Percentiles rank a stretch among this genome's conserved stretches.
Evolutionary conservation across 2,329 filamentous ascomycete genomes (phyloP).

Genomic region (Penicillium olsonii): DNA sequence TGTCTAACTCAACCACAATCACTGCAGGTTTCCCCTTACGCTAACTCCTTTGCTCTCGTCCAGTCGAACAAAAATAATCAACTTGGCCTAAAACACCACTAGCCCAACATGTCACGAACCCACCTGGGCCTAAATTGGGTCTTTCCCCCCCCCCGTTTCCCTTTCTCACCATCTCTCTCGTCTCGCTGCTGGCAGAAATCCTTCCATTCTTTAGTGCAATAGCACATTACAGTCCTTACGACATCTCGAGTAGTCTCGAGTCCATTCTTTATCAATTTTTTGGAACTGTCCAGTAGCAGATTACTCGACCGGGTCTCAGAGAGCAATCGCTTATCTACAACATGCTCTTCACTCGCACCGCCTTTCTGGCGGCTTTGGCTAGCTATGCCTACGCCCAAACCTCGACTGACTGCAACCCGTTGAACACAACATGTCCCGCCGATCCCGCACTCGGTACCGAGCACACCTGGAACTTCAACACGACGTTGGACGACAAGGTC

Average conservation of each 20-base stretch:
- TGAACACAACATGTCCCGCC: conserved; percentile 67
- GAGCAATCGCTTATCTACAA: conserved; percentile 5
- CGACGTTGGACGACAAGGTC: conserved; percentile 56
- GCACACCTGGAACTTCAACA: conserved; percentile 66
- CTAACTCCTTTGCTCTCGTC: background rate
- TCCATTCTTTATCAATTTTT: conserved; percentile 15
- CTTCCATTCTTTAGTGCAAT: conserved; percentile 28
- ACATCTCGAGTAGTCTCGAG: conserved; percentile 23
- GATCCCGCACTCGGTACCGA: conserved; percentile 68
- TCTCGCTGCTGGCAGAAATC: conserved; percentile 20
- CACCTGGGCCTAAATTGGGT: conserved; percentile 13
- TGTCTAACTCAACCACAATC: conserved; percentile 8
- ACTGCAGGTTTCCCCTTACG: conserved; percentile 22
- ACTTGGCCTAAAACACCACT: conserved; percentile 12
- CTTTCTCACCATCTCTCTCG: conserved; percentile 3
- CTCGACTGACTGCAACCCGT: conserved; percentile 74
- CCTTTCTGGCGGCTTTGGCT: conserved; percentile 31
- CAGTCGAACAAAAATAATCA: conserved; percentile 3
- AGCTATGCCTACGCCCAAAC: conserved; percentile 64
- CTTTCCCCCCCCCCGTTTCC: conserved; percentile 6
- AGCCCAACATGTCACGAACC: conserved; percentile 12
- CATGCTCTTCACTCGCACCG: conserved; percentile 31
- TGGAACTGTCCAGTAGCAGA: conserved; percentile 4
- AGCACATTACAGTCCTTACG: conserved; percentile 34
- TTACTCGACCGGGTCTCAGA: background rate